A percentile compares a stretch with the other conserved stretches of the same genome.
These are phyloP conservation scores for Cercospora canescens DNA, from an alignment of 2,329 filamentous ascomycete species.

Conservation along the genomic window DNA sequence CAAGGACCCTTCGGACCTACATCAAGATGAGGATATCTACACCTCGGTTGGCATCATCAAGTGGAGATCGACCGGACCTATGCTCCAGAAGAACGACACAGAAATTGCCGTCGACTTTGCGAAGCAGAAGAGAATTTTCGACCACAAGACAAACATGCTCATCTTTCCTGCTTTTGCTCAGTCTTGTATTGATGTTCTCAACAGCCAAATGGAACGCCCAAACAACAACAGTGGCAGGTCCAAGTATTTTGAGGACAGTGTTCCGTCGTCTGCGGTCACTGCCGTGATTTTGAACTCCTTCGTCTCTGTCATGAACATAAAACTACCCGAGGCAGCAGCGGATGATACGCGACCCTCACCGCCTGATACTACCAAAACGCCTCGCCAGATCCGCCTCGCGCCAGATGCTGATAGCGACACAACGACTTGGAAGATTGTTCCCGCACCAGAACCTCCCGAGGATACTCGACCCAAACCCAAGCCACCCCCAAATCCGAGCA, in stretches of 20 bases:
- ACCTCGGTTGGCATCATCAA: neutral
- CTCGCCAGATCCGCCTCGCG: constrained; percentile 2
- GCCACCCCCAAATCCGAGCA: neutral
- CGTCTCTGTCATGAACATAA: constrained; percentile 12
- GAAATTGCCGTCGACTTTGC: neutral
- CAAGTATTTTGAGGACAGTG: constrained; percentile 7
- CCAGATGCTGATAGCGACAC: neutral
- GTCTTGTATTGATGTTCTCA: constrained; percentile 1
- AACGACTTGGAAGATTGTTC: neutral
- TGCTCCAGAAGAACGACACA: neutral
- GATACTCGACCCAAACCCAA: neutral
- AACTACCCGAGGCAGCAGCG: neutral
- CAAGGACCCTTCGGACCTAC: neutral
- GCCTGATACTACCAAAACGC: neutral
- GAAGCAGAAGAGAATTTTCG: neutral
- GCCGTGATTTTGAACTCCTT: constrained; percentile 5
- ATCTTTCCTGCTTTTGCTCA: constrained; percentile 5
- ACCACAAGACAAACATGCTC: constrained; percentile 4
- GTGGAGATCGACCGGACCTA: neutral
- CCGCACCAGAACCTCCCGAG: neutral
- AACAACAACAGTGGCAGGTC: neutral
- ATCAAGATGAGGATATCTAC: neutral
- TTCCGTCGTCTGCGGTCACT: constrained; percentile 3
- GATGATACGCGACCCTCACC: neutral
- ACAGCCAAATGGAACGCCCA: constrained; percentile 3